Percentiles rank a stretch among this genome's conserved stretches.
phyloP scores from a whole-genome alignment of 225 moss, liverwort and hornwort genomes.

The Lunularia cruciata region DNA sequence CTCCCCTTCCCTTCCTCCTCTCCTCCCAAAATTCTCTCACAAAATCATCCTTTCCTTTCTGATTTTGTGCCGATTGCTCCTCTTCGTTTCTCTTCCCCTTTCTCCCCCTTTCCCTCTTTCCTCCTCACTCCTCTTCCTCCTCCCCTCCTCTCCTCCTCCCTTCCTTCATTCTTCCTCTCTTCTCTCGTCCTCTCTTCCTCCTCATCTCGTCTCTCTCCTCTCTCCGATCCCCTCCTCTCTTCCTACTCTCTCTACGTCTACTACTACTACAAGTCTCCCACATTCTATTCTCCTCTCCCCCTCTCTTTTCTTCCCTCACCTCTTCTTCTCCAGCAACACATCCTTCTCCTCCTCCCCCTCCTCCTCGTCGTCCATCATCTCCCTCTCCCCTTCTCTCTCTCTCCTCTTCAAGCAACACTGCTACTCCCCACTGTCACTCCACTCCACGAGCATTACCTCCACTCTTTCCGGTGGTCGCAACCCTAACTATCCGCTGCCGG shows the following conservation, averaged over 20 bases:
- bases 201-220: constrained; percentile 12
- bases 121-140: constrained; percentile 1
- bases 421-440: background rate
- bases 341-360: background rate
- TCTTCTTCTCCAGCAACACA: background rate
- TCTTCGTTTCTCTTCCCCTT: background rate
- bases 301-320: constrained; percentile 17
- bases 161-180: constrained; percentile 19
- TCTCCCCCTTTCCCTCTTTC: constrained; percentile 12
- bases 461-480: no score
- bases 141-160: constrained; percentile 11
- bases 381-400: background rate
- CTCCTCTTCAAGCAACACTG: constrained; percentile 6
- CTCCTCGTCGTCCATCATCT: constrained; percentile 11
- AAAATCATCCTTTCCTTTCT: constrained; percentile 6
- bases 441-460: no score
- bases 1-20: constrained; percentile 4
- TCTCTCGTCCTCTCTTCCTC: constrained; percentile 19
- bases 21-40: constrained; percentile 1
- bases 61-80: background rate
- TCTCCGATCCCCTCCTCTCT: background rate
- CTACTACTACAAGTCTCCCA: constrained; percentile 16
- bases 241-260: background rate
- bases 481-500: no score
- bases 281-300: constrained; percentile 1